Evolutionary conservation across 176 grass and related monocot species (phyloP), one percentile per base, ranked within the genome.

Genomic region (Bolboschoenus planiculmis): DNA sequence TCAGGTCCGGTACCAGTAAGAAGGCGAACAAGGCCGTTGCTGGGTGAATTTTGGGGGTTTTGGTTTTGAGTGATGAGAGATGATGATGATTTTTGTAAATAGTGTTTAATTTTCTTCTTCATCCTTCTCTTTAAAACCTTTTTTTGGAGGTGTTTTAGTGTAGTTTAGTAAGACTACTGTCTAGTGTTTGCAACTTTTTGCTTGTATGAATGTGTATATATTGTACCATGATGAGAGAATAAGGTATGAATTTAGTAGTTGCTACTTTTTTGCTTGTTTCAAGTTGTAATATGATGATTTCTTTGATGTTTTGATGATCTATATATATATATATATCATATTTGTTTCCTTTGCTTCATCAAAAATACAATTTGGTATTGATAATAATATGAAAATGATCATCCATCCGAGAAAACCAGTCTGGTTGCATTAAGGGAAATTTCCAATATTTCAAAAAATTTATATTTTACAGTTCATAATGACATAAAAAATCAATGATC

Each of bases 1-100:
- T 88, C 62, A 93, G 85, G 48, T 44, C 86, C 16, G 67, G 86
- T 56, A 42, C 31, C 29, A 63, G 83, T 39, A 80, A 78, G 83
- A 90, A 86, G 74, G 87, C 89, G 20, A 91, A 83, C 84, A 93
- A 88, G 84, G 89, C 89, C 5, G 88, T 80, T 75, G 89, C 93
- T 23, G 88, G 85, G 87, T 83, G 14, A 29, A 2, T n/a, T 48
- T 14, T 78, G 40, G 13, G 5, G 43, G 15, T 16, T 70, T 51
- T 23, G 44, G 20, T 27, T 66, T 13, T 42, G 14, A 59, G 56
- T 61, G 55, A 56, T 42, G 47, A 61, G 58, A 61, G 20, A 80
- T 81, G 78, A 77, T 77, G 27, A 51, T n/a, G 29, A 59, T 61
- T n/a, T n/a, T n/a, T 81, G 78, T 81, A 81, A 15, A 81, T 81